These are phyloP conservation scores for Eutrema heterophyllum DNA, from an alignment of 345 rosid genomes.

Conservation along the genomic window DNA sequence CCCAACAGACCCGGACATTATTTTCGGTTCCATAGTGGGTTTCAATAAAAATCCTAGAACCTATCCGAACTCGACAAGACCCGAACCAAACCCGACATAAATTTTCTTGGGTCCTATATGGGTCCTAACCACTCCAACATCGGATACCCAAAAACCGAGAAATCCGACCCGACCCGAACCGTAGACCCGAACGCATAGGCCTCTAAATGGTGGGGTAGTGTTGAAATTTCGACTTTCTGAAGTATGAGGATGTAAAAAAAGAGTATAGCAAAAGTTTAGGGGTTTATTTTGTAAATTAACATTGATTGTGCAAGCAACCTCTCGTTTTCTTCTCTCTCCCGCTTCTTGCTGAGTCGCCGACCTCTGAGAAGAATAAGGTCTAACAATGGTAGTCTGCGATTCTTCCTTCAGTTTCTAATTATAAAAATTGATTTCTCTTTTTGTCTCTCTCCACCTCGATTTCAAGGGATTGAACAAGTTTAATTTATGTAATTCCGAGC, in stretches of 20 bases:
- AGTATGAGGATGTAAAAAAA: not conserved
- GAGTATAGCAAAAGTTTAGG: not conserved
- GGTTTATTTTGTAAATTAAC: not conserved
- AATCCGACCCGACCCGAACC: too few species aligned
- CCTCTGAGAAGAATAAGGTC: slow-evolving; percentile 33
- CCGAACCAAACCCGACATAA: too few species aligned
- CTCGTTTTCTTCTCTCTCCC: slow-evolving; percentile 25
- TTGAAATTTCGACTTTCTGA: not conserved
- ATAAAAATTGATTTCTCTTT: not conserved
- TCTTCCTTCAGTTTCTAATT: slow-evolving; percentile 20
- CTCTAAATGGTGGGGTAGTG: not conserved
- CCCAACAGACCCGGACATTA: too few species aligned
- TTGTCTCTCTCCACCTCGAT: not conserved
- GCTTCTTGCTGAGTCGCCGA: slow-evolving; percentile 34
- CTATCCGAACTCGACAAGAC: too few species aligned
- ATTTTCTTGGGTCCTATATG: too few species aligned
- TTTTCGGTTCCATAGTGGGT: too few species aligned
- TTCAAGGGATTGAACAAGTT: not conserved
- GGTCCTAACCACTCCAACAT: too few species aligned
- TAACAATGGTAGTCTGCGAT: slow-evolving; percentile 24
- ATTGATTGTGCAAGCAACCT: slow-evolving; percentile 22
- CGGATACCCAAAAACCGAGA: too few species aligned
- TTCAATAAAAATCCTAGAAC: too few species aligned
- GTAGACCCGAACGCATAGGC: too few species aligned
- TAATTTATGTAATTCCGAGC: not conserved